Conservation (phyloP, 257 asterid genomes). For the Cordia subcordata region DNA sequence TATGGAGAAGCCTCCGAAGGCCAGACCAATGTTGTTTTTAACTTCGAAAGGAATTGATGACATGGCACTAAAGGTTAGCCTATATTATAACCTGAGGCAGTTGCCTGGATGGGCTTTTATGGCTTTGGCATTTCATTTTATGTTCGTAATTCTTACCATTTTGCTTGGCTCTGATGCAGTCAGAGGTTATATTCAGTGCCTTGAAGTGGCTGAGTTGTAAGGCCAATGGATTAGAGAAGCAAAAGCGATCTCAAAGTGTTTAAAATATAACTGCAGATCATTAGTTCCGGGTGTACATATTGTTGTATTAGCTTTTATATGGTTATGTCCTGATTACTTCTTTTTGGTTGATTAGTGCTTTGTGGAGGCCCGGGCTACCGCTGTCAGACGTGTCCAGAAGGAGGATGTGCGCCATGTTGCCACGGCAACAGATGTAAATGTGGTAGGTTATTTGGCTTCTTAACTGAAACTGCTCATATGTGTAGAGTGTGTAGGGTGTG, state of each 20-base stretch:
- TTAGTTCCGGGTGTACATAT: too few relatives aligned
- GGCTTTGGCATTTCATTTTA: neutral
- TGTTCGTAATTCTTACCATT: neutral
- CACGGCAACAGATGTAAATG: constrained; percentile 89
- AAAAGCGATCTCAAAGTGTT: too few relatives aligned
- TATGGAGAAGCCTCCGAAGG: constrained; percentile 83
- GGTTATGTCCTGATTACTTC: neutral
- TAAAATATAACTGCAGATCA: too few relatives aligned
- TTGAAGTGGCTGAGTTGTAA: too few relatives aligned
- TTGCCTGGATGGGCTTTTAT: neutral
- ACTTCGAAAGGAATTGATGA: constrained; percentile 98
- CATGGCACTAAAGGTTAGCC: constrained; percentile 92
- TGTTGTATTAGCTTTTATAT: too few relatives aligned
- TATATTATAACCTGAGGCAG: neutral
- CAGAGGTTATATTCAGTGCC: neutral
- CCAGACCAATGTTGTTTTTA: constrained; percentile 91
- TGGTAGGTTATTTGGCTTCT: constrained; percentile 41
- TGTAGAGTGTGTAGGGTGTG: too few relatives aligned
- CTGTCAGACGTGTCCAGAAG: constrained; percentile 90
- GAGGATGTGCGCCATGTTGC: constrained; percentile 95
- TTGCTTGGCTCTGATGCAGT: neutral
- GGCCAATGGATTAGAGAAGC: too few relatives aligned
- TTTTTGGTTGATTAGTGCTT: constrained; percentile 47
- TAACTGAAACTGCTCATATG: neutral
- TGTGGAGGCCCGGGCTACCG: constrained; percentile 95